Conservation (phyloP, 176 grass and related monocot species). For the Cenchrus purpureus region DNA sequence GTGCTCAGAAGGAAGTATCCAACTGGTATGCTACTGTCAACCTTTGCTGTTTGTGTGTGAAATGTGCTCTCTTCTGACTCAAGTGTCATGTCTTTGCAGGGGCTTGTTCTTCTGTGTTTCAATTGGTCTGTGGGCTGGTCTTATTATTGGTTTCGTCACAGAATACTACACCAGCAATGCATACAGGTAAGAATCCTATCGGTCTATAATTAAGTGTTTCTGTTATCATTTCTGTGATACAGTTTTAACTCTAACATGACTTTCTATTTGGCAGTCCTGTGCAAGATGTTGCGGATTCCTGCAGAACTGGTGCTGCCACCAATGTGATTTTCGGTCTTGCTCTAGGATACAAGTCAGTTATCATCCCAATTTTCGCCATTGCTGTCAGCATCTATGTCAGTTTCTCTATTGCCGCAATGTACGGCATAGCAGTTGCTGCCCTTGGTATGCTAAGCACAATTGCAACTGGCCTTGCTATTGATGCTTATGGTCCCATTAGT, state of each 20-base stretch:
- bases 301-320: constrained; percentile 90
- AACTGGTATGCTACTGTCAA: constrained; percentile 65
- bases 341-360: constrained; percentile 91
- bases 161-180: constrained; percentile 94
- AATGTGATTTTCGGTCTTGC: constrained; percentile 94
- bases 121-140: constrained; percentile 90
- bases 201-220: not conserved
- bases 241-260: constrained; percentile 18
- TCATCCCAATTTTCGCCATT: constrained; percentile 90
- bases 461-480: constrained; percentile 85
- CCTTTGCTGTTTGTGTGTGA: constrained; percentile 29
- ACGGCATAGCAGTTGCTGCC: constrained; percentile 90
- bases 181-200: constrained; percentile 51
- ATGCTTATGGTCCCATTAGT: constrained; percentile 95
- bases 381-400: constrained; percentile 90
- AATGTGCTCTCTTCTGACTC: constrained; percentile 35
- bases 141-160: constrained; percentile 87
- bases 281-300: constrained; percentile 91
- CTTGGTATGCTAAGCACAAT: constrained; percentile 96
- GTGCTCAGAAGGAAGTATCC: constrained; percentile 72
- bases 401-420: constrained; percentile 89
- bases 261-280: constrained; percentile 67
- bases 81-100: constrained; percentile 46
- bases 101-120: constrained; percentile 88
- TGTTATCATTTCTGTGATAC: not conserved